A percentile compares a stretch with the other conserved stretches of the same genome.
These are phyloP conservation scores for Leccinellum albellum DNA, from an alignment of 768 basidiomycete species.

Conservation along the genomic window DNA sequence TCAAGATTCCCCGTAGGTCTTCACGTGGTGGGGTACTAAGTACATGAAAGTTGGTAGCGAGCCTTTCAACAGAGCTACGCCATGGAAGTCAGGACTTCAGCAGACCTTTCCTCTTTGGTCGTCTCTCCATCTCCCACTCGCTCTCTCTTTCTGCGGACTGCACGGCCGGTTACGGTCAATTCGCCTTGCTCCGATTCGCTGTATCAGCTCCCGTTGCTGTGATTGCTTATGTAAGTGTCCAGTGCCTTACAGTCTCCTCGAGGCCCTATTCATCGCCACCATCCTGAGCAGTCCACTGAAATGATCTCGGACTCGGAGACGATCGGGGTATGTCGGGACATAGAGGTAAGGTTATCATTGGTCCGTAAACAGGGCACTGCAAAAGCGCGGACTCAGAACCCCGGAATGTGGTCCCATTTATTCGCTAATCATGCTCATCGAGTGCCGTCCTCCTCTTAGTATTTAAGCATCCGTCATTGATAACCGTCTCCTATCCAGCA, in stretches of 20 bases:
- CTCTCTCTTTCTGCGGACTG: neutral
- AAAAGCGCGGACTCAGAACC: conserved; percentile 1
- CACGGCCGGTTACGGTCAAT: neutral
- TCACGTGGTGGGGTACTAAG: too few relatives aligned
- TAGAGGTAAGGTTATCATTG: conserved; percentile 19
- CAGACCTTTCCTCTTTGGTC: neutral
- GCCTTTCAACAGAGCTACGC: too few relatives aligned
- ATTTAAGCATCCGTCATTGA: conserved; percentile 15
- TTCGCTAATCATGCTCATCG: conserved; percentile 11
- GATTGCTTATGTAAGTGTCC: conserved; percentile 2
- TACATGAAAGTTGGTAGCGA: too few relatives aligned
- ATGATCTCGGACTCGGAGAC: conserved; percentile 11
- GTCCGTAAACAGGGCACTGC: conserved; percentile 17
- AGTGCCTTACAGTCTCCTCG: conserved; percentile 15
- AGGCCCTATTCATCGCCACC: conserved; percentile 23
- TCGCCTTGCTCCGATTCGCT: neutral
- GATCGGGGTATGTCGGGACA: conserved; percentile 14
- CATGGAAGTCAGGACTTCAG: neutral
- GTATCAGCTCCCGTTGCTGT: neutral
- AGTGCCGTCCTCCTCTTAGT: conserved; percentile 7
- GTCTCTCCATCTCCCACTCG: neutral
- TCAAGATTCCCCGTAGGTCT: neutral
- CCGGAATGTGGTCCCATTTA: neutral
- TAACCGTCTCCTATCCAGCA: neutral
- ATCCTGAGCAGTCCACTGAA: conserved; percentile 2